These are phyloP conservation scores for Schizophyllum amplum DNA, from an alignment of 1,284 basidiomycete genomes.

Conservation along the genomic window DNA sequence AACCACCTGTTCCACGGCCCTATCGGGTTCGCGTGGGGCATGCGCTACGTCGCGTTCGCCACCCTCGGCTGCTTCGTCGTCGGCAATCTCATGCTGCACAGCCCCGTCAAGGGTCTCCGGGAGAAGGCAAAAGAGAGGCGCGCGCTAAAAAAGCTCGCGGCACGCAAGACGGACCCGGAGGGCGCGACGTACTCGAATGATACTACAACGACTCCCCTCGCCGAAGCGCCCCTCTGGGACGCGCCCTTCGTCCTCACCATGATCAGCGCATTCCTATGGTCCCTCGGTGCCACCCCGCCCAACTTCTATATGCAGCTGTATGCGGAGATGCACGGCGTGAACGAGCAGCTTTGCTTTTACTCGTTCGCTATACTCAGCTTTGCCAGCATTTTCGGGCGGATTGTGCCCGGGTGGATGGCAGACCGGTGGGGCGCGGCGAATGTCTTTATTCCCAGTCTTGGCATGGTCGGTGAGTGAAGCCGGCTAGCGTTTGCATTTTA, in stretches of 20 bases:
- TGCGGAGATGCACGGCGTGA: slow-evolving; percentile 18
- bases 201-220: neutral
- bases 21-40: slow-evolving; percentile 17
- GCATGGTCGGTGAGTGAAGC: slow-evolving; percentile 12
- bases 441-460: slow-evolving; percentile 16
- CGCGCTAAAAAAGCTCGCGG: neutral
- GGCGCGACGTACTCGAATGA: neutral
- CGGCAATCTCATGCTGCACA: slow-evolving; percentile 15
- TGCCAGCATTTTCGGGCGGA: slow-evolving; percentile 17
- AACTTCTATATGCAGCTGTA: slow-evolving; percentile 22
- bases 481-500: neutral
- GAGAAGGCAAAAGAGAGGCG: neutral
- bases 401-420: slow-evolving; percentile 16
- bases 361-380: slow-evolving; percentile 20
- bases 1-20: slow-evolving; percentile 15
- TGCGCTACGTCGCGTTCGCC: slow-evolving; percentile 16
- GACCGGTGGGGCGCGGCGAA: slow-evolving; percentile 18
- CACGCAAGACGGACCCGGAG: neutral
- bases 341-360: slow-evolving; percentile 21
- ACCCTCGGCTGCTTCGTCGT: slow-evolving; percentile 15
- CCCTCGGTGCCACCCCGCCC: slow-evolving; percentile 19
- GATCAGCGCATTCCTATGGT: slow-evolving; percentile 15
- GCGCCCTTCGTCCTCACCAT: slow-evolving; percentile 16
- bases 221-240: slow-evolving; percentile 8
- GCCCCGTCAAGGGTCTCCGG: slow-evolving; percentile 4